Conservation (phyloP, 1,284 basidiomycete genomes). For the Cryptococcus sp. region DNA sequence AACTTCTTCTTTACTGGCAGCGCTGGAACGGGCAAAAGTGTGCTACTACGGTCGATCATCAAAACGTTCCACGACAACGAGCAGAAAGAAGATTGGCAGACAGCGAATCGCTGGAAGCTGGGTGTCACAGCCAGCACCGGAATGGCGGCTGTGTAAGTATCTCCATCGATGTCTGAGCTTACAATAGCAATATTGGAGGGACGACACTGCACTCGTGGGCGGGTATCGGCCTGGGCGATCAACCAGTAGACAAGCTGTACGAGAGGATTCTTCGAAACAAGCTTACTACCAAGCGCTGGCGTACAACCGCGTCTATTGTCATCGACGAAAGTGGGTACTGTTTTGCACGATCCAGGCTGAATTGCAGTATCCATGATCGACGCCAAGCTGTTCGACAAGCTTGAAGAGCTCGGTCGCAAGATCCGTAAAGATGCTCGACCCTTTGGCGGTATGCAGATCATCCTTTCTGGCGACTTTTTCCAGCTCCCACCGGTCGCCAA, state of each 20-base stretch:
- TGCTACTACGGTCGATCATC: constrained; percentile 82
- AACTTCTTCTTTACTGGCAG: constrained; percentile 96
- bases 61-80: constrained; percentile 57
- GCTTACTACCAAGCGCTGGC: constrained; percentile 59
- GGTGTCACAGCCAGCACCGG: constrained; percentile 78
- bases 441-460: constrained; percentile 92
- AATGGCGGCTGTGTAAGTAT: constrained; percentile 49
- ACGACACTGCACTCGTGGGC: constrained; percentile 61
- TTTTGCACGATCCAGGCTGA: constrained; percentile 2
- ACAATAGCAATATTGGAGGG: constrained; percentile 63
- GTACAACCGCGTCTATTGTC: constrained; percentile 59
- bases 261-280: constrained; percentile 53
- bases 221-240: constrained; percentile 58
- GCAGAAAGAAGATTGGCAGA: constrained; percentile 4
- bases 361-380: constrained; percentile 63
- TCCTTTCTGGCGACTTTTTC: constrained; percentile 94
- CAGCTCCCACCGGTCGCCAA: constrained; percentile 87
- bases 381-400: constrained; percentile 73
- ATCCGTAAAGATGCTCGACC: constrained; percentile 65
- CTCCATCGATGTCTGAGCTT: not conserved
- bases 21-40: constrained; percentile 93
- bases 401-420: constrained; percentile 66
- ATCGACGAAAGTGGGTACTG: constrained; percentile 67
- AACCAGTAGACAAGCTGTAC: constrained; percentile 48
- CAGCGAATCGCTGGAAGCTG: constrained; percentile 45